phyloP scores from a whole-genome alignment of 225 moss, liverwort and hornwort genomes.

The Polytrichum formosum region DNA sequence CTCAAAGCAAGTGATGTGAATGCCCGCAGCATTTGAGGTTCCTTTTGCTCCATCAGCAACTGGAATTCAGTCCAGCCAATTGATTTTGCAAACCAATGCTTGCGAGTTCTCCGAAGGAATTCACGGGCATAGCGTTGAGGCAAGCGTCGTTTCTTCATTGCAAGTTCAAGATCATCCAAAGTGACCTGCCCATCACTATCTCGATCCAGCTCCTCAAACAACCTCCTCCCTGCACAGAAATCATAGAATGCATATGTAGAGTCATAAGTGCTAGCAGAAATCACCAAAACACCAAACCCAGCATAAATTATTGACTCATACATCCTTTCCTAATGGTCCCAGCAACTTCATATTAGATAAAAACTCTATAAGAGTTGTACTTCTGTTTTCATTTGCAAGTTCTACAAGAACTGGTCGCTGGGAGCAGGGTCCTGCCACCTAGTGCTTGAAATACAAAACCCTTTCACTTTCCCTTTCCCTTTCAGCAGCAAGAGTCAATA shows the following conservation, averaged over 20 bases:
- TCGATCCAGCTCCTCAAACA: conserved; percentile 66
- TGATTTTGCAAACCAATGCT: conserved; percentile 63
- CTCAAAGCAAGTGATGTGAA: conserved; percentile 60
- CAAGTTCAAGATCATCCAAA: conserved; percentile 59
- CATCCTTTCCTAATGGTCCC: no score
- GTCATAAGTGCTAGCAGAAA: no score
- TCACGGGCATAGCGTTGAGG: conserved; percentile 60
- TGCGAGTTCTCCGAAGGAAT: conserved; percentile 54
- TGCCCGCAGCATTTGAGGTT: conserved; percentile 66
- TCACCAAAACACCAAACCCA: no score
- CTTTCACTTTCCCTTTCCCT: not conserved
- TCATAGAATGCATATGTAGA: no score
- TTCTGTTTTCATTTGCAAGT: no score
- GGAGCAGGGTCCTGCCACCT: no score
- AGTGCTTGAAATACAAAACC: no score
- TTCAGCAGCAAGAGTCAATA: not conserved
- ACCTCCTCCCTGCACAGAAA: conserved; percentile 38
- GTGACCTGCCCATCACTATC: conserved; percentile 61
- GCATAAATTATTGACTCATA: no score
- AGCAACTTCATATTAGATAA: no score
- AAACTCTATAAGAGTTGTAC: no score
- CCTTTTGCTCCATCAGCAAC: conserved; percentile 66
- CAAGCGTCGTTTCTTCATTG: conserved; percentile 57
- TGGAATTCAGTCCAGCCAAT: conserved; percentile 66
- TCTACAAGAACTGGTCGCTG: no score